These are phyloP conservation scores for Vanrija pseudolonga DNA, from an alignment of 1,284 basidiomycete genomes.

Conservation along the genomic window DNA sequence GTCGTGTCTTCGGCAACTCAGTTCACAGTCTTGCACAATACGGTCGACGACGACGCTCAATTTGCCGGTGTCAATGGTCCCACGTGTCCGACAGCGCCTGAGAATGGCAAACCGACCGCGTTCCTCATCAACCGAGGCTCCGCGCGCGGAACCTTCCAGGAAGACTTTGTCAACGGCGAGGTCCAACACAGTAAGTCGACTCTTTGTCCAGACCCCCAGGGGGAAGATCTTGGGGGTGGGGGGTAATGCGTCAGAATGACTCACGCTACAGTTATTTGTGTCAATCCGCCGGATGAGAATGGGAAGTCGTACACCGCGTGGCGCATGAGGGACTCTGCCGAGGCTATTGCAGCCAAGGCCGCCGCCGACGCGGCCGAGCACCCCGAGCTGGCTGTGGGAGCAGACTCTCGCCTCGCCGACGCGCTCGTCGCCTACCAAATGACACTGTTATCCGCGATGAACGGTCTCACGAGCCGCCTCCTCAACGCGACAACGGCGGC, in stretches of 20 bases:
- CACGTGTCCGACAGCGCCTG: constrained; percentile 45
- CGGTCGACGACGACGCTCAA: constrained; percentile 24
- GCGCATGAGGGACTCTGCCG: constrained; percentile 44
- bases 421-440: constrained; percentile 47
- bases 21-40: constrained; percentile 45
- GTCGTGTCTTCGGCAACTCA: constrained; percentile 46
- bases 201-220: no score
- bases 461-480: constrained; percentile 18
- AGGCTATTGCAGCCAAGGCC: constrained; percentile 32
- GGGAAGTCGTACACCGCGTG: constrained; percentile 42
- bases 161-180: constrained; percentile 50
- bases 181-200: constrained; percentile 48
- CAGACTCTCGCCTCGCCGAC: constrained; percentile 44
- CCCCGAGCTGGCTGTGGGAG: neutral
- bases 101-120: constrained; percentile 43
- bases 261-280: constrained; percentile 44
- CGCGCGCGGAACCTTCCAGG: constrained; percentile 43
- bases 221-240: neutral
- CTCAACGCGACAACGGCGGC: neutral
- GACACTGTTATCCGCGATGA: constrained; percentile 39
- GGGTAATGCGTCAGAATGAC: neutral
- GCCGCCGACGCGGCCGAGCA: constrained; percentile 14
- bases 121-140: constrained; percentile 48
- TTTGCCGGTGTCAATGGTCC: constrained; percentile 43
- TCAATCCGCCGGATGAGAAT: constrained; percentile 38